phyloP scores from a whole-genome alignment of 2,329 filamentous ascomycete genomes.

The Pleoardoris graminearum region DNA sequence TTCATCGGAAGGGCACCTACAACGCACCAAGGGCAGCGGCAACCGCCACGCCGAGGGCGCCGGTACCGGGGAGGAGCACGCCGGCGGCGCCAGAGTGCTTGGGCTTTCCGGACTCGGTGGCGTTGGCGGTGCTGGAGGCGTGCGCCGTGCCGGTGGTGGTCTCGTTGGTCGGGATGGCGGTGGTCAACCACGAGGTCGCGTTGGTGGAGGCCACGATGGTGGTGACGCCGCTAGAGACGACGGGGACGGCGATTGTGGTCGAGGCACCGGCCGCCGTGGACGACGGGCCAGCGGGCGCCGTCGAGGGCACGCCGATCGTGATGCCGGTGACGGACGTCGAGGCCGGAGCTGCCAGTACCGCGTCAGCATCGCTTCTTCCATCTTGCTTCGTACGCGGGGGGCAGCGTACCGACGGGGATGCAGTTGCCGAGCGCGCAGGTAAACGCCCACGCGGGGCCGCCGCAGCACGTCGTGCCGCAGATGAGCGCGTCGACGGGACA shows the following conservation, averaged over 20 bases:
- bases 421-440: background rate
- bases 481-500: background rate
- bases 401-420: background rate
- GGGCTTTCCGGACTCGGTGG: background rate
- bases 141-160: background rate
- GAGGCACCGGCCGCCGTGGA: background rate
- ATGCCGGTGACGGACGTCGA: background rate
- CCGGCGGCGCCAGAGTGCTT: background rate
- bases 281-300: background rate
- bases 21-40: constrained; percentile 1
- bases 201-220: background rate
- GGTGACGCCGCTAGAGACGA: background rate
- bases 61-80: background rate
- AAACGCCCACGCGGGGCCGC: background rate
- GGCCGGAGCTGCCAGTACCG: background rate
- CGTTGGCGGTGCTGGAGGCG: background rate
- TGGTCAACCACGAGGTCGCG: background rate
- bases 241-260: background rate
- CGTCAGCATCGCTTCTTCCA: no score
- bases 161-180: background rate
- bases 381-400: background rate
- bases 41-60: background rate
- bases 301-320: background rate
- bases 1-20: background rate
- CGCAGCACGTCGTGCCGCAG: background rate